phyloP scores from a whole-genome alignment of 257 asterid genomes.

The Nicotiana tomentosiformis region DNA sequence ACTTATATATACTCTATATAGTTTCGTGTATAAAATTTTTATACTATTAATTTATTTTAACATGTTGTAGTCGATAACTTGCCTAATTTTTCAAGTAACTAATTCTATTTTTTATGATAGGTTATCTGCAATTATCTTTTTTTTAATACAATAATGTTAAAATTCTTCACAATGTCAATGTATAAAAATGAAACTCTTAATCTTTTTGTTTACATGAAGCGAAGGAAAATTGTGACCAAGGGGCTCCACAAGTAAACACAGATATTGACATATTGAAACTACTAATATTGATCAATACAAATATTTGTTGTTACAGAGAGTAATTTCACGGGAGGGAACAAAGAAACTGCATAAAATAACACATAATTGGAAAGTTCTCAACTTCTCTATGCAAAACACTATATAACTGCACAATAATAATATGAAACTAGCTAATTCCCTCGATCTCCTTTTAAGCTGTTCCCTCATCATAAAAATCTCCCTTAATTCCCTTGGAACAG shows the following conservation, averaged over 20 bases:
- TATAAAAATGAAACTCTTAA: too few relatives aligned
- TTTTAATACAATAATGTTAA: too few relatives aligned
- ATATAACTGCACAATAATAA: neutral
- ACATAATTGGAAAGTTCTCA: neutral
- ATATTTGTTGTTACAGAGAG: neutral
- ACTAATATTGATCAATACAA: neutral
- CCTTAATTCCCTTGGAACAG: neutral
- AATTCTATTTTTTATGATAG: too few relatives aligned
- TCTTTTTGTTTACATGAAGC: neutral
- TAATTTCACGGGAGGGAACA: neutral
- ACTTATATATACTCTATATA: neutral
- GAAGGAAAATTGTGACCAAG: neutral
- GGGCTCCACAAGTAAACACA: neutral
- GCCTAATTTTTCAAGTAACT: too few relatives aligned
- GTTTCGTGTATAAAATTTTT: neutral
- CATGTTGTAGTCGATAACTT: neutral
- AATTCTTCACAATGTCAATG: too few relatives aligned
- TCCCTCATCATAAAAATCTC: neutral
- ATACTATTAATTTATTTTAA: neutral
- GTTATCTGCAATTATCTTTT: too few relatives aligned
- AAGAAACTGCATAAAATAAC: neutral
- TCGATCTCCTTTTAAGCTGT: neutral
- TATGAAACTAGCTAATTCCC: neutral
- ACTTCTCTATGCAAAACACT: neutral
- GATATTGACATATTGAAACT: neutral